These are phyloP conservation scores for Nitzschia putrida DNA, from an alignment of 108 stramenopile species.

Conservation along the genomic window DNA sequence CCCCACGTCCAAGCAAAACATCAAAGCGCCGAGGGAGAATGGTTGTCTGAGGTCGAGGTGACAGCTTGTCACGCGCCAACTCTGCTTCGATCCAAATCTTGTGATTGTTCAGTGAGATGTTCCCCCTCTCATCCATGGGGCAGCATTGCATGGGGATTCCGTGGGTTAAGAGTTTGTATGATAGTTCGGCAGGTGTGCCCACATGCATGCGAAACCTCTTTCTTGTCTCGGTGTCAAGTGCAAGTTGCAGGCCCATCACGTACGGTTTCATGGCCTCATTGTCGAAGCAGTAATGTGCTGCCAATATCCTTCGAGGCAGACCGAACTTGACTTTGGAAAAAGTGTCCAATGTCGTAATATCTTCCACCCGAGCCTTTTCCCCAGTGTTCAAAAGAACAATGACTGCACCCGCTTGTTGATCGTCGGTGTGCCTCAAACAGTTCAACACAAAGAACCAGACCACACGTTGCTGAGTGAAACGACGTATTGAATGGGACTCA, in stretches of 20 bases:
- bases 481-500: conserved; percentile 1
- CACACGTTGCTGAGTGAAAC: conserved; percentile 10
- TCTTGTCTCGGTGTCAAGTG: background rate
- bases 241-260: background rate
- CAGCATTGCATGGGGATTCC: conserved; percentile 1
- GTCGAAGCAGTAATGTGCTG: conserved; percentile 20
- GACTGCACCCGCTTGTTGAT: conserved; percentile 12
- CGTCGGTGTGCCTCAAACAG: background rate
- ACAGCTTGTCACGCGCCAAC: background rate
- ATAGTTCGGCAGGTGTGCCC: background rate
- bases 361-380: too few species aligned
- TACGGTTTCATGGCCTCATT: conserved; percentile 1
- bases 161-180: background rate
- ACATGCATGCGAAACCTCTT: background rate
- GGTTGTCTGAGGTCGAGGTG: background rate
- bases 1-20: background rate
- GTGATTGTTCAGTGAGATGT: conserved; percentile 4
- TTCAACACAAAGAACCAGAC: too few species aligned
- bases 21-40: conserved; percentile 3
- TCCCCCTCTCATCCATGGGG: background rate
- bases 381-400: conserved; percentile 1
- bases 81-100: conserved; percentile 4
- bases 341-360: too few species aligned
- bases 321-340: background rate
- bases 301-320: conserved; percentile 8